Evolutionary conservation across 1,284 basidiomycete species (phyloP), one percentile per base, ranked within the genome.

Genomic region (Ganoderma boninense): DNA sequence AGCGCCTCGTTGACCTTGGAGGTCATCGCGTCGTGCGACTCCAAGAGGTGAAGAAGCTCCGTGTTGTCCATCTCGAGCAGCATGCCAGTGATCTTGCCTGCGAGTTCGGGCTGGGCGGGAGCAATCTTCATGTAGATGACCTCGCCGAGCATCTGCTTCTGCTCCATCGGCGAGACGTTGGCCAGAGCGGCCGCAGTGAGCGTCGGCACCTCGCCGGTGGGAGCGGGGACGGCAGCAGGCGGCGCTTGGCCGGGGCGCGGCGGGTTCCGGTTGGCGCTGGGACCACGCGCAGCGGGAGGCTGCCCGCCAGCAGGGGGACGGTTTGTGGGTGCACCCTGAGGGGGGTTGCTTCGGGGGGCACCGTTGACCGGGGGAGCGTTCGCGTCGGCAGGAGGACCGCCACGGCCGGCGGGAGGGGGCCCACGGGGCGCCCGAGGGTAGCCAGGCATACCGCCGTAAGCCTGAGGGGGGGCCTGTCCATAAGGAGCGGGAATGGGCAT

Each of bases 41-140:
- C 95, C 77, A 98, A 84, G 69, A 98, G 89, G 82, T 94, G 91
- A 46, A 98, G 84, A 61, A 98, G 87, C 84, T 98, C 97, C 66
- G 87, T 81, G 84, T 97, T 97, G 83, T 98, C 96, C 95, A 98
- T 98, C 89, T 98, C 97, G 75, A 97, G 90, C 77, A 98, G 86
- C 96, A 98, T 97, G 71, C 95, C 97, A 68, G 97, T 98, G 82
- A 98, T 98, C 89, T 98, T 98, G 74, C 97, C 97, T 71, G 97
- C 96, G 78, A 97, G 87, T 54, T 97, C 96, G 69, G 96, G 95
- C 73, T 94, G 89, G 60, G 87, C 75, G 26, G 85, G 79, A 70
- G 87, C 89, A 76, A 97, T 97, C 80, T 90, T 92, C 87, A 97
- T 92, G 85, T 97, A 97, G 77, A 97, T 91, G 67, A 94, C 89